Evolutionary conservation across 768 basidiomycete species (phyloP).

Genomic region (Boletus vermiculosoides): DNA sequence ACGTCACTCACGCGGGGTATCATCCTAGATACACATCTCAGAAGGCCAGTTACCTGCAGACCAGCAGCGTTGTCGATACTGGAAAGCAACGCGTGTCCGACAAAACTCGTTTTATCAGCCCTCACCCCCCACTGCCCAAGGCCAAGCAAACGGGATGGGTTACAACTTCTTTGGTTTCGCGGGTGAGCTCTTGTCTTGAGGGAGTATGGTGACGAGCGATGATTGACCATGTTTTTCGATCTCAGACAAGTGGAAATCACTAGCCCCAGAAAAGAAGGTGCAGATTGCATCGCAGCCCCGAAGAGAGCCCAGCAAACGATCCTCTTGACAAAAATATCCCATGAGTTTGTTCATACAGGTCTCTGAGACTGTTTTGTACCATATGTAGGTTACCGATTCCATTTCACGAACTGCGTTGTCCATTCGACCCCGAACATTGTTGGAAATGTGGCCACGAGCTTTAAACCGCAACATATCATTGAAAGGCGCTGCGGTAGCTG

Average conservation of each 20-base stretch:
- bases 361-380: neutral
- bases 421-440: neutral
- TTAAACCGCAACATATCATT: neutral
- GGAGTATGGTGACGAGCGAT: neutral
- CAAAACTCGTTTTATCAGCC: slow-evolving; percentile 31
- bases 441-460: neutral
- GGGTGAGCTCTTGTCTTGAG: slow-evolving; percentile 13
- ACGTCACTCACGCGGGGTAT: neutral
- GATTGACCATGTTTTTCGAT: neutral
- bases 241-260: slow-evolving; percentile 27
- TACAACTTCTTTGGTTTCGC: slow-evolving; percentile 22
- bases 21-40: slow-evolving; percentile 22
- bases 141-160: slow-evolving; percentile 11
- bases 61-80: slow-evolving; percentile 31
- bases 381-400: neutral
- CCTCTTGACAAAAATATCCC: neutral
- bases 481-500: neutral
- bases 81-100: slow-evolving; percentile 30
- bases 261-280: slow-evolving; percentile 19
- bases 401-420: neutral
- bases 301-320: slow-evolving; percentile 7
- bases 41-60: slow-evolving; percentile 22
- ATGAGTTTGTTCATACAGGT: neutral
- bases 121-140: slow-evolving; percentile 10
- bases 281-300: slow-evolving; percentile 16